Conservation (phyloP, 2,329 filamentous ascomycete genomes). For the Diaporthe sp. region DNA sequence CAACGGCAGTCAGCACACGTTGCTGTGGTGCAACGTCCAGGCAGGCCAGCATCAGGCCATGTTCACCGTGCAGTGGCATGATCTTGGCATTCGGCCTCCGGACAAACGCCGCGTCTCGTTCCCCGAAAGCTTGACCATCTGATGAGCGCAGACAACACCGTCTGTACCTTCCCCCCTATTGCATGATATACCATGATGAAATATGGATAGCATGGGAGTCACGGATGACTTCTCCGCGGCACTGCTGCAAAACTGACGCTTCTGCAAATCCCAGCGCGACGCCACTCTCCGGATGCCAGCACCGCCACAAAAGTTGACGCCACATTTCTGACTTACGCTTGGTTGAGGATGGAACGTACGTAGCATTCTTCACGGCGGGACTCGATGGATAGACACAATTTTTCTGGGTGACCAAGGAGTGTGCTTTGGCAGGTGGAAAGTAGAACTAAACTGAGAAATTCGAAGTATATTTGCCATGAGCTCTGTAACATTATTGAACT, state of each 20-base stretch:
- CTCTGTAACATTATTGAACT: background rate
- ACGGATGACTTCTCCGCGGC: background rate
- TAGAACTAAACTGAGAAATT: too few relatives aligned
- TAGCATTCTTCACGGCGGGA: background rate
- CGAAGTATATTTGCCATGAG: background rate
- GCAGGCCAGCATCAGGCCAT: conserved; percentile 31
- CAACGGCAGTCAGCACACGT: background rate
- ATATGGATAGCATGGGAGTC: background rate
- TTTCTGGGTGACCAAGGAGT: background rate
- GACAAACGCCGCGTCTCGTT: background rate
- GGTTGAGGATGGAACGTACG: too few relatives aligned
- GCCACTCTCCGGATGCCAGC: background rate
- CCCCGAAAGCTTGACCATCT: background rate
- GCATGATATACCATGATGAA: background rate
- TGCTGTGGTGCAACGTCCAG: background rate
- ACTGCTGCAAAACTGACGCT: background rate
- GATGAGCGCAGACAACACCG: background rate
- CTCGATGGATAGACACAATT: too few relatives aligned
- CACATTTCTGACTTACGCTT: background rate
- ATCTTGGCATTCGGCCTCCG: conserved; percentile 17
- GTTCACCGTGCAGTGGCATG: conserved; percentile 23
- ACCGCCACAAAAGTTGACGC: background rate
- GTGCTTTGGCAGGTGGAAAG: background rate
- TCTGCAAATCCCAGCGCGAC: too few relatives aligned
- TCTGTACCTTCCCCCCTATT: background rate